Evolutionary conservation across 257 asterid species (phyloP).

Genomic region (Ehretia macrophylla): DNA sequence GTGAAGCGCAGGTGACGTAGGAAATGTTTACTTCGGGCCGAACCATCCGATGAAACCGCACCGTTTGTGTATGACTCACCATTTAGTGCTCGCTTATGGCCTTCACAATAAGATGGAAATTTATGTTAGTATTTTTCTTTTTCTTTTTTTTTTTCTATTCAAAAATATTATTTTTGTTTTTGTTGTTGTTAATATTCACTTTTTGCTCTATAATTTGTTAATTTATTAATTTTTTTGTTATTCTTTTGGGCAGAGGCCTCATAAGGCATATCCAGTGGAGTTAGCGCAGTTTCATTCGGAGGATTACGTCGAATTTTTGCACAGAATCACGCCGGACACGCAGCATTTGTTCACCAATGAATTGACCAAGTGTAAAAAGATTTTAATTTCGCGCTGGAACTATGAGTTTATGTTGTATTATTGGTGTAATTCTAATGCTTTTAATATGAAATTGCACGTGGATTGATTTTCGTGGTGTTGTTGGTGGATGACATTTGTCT

Average conservation of each 20-base stretch:
- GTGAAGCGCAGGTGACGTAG: conserved; percentile 83
- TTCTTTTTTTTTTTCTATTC: neutral
- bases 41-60: conserved; percentile 99
- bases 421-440: neutral
- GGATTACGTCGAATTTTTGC: conserved; percentile 91
- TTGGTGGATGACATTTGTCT: neutral
- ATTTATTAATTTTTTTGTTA: neutral
- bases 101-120: conserved; percentile 97
- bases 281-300: conserved; percentile 97
- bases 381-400: conserved; percentile 1
- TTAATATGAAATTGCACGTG: too few relatives aligned
- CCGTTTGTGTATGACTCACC: conserved; percentile 97
- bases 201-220: neutral
- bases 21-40: conserved; percentile 92
- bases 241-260: conserved; percentile 72
- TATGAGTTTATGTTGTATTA: neutral
- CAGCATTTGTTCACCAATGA: conserved; percentile 54
- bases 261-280: conserved; percentile 95
- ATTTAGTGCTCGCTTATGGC: conserved; percentile 83
- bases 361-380: conserved; percentile 57
- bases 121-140: conserved; percentile 50
- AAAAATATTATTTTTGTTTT: neutral
- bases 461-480: neutral
- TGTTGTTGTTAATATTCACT: neutral
- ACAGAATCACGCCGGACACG: conserved; percentile 76